phyloP scores from a whole-genome alignment of 2,329 filamentous ascomycete species.

The Didymella sp. region DNA sequence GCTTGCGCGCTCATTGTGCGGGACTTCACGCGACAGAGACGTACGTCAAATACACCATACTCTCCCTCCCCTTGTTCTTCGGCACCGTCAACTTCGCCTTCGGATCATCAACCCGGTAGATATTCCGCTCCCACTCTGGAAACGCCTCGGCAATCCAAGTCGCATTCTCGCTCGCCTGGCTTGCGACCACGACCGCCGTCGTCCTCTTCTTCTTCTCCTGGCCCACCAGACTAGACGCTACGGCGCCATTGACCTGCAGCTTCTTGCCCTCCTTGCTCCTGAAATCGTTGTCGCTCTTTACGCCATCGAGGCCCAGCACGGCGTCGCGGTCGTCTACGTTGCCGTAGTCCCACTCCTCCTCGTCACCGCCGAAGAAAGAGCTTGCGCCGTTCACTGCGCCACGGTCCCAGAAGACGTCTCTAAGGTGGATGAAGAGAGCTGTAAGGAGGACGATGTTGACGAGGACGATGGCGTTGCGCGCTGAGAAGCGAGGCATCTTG shows the following conservation, averaged over 20 bases:
- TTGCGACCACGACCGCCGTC: conserved; percentile 50
- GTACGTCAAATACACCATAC: conserved; percentile 59
- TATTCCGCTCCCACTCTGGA: conserved; percentile 49
- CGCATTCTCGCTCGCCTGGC: conserved; percentile 48
- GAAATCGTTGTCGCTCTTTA: conserved; percentile 8
- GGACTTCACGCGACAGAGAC: conserved; percentile 13
- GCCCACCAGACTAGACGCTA: neutral
- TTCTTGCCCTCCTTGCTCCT: conserved; percentile 19
- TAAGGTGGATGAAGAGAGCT: conserved; percentile 40
- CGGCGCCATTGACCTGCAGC: conserved; percentile 21
- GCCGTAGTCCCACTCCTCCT: conserved; percentile 9
- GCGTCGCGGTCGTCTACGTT: conserved; percentile 3
- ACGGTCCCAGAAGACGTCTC: conserved; percentile 36
- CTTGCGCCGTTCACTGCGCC: conserved; percentile 1
- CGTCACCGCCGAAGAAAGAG: conserved; percentile 6
- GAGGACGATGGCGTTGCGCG: conserved; percentile 34
- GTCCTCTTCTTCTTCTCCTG: conserved; percentile 20
- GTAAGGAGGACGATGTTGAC: conserved; percentile 35
- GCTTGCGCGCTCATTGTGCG: neutral
- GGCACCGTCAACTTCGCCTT: conserved; percentile 52
- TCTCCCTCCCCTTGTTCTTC: conserved; percentile 57
- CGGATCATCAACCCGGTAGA: conserved; percentile 54
- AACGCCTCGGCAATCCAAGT: conserved; percentile 52
- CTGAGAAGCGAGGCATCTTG: conserved; percentile 42
- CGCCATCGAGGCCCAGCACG: conserved; percentile 5